phyloP scores from a whole-genome alignment of 352 stramenopile genomes.

The Phytophthora sp. region DNA sequence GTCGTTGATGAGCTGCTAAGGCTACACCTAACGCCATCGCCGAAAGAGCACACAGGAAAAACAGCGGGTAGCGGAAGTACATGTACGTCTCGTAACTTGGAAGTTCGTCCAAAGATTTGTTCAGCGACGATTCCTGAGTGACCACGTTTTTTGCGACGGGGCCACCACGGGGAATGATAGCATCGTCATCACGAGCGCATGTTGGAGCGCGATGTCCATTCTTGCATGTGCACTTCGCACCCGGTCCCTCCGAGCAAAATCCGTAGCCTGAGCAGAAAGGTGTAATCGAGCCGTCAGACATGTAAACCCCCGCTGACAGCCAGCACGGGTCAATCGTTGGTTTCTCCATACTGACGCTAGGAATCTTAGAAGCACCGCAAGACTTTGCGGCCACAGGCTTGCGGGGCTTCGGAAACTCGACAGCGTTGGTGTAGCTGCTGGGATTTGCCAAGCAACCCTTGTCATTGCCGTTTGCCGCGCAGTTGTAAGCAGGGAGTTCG shows the following conservation, averaged over 20 bases:
- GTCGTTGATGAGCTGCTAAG: constrained; percentile 21
- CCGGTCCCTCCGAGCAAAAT: constrained; percentile 62
- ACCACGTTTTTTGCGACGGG: neutral
- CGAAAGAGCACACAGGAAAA: constrained; percentile 35
- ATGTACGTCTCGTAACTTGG: constrained; percentile 12
- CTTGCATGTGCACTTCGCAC: constrained; percentile 70
- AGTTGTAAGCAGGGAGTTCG: constrained; percentile 61
- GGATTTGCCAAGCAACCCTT: constrained; percentile 51
- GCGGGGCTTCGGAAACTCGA: constrained; percentile 50
- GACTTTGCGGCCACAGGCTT: constrained; percentile 29
- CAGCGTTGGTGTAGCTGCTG: constrained; percentile 44
- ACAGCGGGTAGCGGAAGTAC: constrained; percentile 29
- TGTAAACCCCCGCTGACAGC: constrained; percentile 67
- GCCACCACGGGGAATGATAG: constrained; percentile 39
- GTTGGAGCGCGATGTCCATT: constrained; percentile 37
- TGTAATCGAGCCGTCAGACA: constrained; percentile 56
- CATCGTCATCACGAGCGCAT: constrained; percentile 51
- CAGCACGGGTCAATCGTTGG: constrained; percentile 82
- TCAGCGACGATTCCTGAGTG: constrained; percentile 7
- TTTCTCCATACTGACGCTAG: constrained; percentile 25
- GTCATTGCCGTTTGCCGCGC: constrained; percentile 52
- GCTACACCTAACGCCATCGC: constrained; percentile 29
- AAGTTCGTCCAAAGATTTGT: neutral
- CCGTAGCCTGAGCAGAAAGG: constrained; percentile 79
- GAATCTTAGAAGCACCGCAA: constrained; percentile 15